Percentiles rank a stretch among this genome's conserved stretches.
Conservation (phyloP, 2,329 filamentous ascomycete genomes). For the Neopestalotiopsis sp. region DNA sequence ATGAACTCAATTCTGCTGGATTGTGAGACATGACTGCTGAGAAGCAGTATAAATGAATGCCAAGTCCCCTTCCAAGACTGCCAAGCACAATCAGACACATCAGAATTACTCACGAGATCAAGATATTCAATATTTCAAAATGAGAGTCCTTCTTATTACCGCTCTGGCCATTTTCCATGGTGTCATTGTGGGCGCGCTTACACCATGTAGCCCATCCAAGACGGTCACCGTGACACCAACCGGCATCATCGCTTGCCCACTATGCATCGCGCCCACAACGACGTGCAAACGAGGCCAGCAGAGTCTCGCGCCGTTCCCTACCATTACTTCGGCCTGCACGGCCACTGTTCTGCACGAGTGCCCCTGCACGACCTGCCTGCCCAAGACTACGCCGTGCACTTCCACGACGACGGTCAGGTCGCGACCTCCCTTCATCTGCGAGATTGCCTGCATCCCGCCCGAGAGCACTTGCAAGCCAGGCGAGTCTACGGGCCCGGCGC, state of each 20-base stretch:
- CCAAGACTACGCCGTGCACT: background rate
- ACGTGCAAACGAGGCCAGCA: background rate
- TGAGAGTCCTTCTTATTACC: background rate
- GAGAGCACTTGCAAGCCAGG: slow-evolving; percentile 3
- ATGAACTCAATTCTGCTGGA: background rate
- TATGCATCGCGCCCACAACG: background rate
- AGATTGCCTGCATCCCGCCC: slow-evolving; percentile 8
- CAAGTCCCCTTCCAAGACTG: background rate
- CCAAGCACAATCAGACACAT: slow-evolving; percentile 3
- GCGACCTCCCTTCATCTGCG: background rate
- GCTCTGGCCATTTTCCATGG: background rate
- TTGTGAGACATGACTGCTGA: background rate
- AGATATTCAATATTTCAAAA: background rate
- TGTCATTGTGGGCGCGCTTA: background rate
- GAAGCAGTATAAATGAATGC: slow-evolving; percentile 5
- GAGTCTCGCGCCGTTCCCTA: background rate
- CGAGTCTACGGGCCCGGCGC: slow-evolving; percentile 5
- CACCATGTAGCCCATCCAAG: background rate
- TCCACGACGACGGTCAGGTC: background rate
- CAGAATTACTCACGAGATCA: background rate
- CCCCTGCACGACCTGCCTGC: background rate
- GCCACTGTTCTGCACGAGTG: background rate
- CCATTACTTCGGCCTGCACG: background rate
- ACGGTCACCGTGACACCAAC: slow-evolving; percentile 8
- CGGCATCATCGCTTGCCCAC: background rate